phyloP scores from a whole-genome alignment of 768 basidiomycete species.

The Lentinula edodes region DNA sequence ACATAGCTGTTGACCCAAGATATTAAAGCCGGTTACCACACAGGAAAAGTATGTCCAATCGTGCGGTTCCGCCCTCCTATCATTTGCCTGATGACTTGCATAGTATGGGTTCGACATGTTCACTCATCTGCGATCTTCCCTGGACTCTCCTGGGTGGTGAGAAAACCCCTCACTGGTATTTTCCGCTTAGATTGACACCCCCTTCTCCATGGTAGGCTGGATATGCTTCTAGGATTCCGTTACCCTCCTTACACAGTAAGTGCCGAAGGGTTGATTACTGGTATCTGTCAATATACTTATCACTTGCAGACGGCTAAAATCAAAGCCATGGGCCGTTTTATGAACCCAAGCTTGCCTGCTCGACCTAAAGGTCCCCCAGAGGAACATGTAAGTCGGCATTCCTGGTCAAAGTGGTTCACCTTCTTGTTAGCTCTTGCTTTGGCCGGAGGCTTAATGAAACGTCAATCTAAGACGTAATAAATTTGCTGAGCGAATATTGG shows the following conservation, averaged over 20 bases:
- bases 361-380: conserved; percentile 39
- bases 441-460: conserved; percentile 16
- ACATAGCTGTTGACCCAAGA: not conserved
- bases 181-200: not conserved
- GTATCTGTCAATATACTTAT: not conserved
- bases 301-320: conserved; percentile 24
- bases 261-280: not conserved
- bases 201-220: conserved; percentile 30
- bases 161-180: conserved; percentile 17
- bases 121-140: conserved; percentile 62
- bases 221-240: conserved; percentile 42
- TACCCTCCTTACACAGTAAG: conserved; percentile 57
- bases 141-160: conserved; percentile 57
- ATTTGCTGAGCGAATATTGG: not conserved
- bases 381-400: conserved; percentile 14
- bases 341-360: conserved; percentile 31
- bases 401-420: conserved; percentile 42
- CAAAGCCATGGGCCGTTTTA: conserved; percentile 21
- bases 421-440: conserved; percentile 37
- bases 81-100: not conserved
- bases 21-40: conserved; percentile 53
- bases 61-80: conserved; percentile 61
- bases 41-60: conserved; percentile 43
- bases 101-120: conserved; percentile 66
- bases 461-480: conserved; percentile 1